Conservation (phyloP, 208 protist species). For the Leptomonas pyrrhocoris region DNA sequence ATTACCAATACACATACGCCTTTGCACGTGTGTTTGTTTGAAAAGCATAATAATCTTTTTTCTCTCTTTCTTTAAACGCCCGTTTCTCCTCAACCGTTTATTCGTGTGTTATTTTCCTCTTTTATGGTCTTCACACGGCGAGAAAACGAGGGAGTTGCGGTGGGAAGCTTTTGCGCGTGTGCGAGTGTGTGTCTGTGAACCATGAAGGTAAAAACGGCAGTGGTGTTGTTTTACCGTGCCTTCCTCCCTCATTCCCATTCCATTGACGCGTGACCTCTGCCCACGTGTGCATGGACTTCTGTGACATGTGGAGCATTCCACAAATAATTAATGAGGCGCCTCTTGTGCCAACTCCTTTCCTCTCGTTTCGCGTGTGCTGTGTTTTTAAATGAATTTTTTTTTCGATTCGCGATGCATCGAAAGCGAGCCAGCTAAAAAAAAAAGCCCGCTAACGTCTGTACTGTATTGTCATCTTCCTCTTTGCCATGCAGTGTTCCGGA, state of each 20-base stretch:
- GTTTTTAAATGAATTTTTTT: background rate
- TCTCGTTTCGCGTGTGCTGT: background rate
- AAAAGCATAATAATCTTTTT: background rate
- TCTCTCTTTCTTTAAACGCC: background rate
- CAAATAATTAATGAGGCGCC: background rate
- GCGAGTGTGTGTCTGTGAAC: no score
- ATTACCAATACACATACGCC: conserved; percentile 3
- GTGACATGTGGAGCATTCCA: background rate
- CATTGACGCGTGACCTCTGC: no score
- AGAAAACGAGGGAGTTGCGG: no score
- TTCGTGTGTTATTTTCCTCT: background rate
- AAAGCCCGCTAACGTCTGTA: no score
- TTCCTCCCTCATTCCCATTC: no score
- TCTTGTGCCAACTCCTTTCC: background rate
- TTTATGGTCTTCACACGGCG: no score
- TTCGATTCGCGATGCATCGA: background rate
- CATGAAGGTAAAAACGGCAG: no score
- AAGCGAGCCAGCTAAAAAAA: no score
- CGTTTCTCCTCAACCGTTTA: background rate
- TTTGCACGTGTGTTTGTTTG: background rate
- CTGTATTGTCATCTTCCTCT: background rate
- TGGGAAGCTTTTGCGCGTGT: no score
- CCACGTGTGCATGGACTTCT: background rate
- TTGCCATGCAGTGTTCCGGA: background rate
- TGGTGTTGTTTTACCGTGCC: no score